These are phyloP conservation scores for Pichia rugopelliculosa DNA, from an alignment of 805 yeast genomes.

Conservation along the genomic window DNA sequence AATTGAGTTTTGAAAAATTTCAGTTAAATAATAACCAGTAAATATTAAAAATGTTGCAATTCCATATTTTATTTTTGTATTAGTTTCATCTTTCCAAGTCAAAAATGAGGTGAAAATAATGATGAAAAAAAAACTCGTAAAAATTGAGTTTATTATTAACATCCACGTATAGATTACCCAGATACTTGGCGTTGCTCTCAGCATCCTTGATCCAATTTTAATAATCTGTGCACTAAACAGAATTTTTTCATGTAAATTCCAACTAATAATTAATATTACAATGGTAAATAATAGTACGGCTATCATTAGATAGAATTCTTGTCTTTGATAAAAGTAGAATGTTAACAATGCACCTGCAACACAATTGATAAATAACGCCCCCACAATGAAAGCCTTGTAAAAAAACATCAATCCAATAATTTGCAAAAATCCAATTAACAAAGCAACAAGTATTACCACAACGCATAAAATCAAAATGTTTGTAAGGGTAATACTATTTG, in stretches of 20 bases:
- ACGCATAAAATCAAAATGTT: background rate
- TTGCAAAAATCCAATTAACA: background rate
- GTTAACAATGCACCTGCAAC: background rate
- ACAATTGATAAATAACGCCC: background rate
- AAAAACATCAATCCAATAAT: constrained; percentile 1
- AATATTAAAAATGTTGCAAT: constrained; percentile 70
- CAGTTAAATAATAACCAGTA: constrained; percentile 78
- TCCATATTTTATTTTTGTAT: constrained; percentile 11
- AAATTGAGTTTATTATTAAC: constrained; percentile 50
- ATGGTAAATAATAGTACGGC: constrained; percentile 25
- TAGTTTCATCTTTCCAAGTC: constrained; percentile 43
- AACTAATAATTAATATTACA: constrained; percentile 14
- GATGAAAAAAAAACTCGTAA: constrained; percentile 57
- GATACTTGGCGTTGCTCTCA: constrained; percentile 62
- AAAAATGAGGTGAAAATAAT: constrained; percentile 72
- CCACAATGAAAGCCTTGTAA: background rate
- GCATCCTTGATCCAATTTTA: constrained; percentile 54
- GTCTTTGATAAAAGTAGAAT: background rate
- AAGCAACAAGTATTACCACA: background rate
- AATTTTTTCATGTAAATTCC: constrained; percentile 18
- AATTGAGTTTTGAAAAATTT: constrained; percentile 69
- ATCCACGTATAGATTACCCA: constrained; percentile 34
- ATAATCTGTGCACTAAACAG: constrained; percentile 24
- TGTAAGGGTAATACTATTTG: background rate
- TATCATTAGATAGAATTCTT: background rate